Percentiles rank a stretch among this genome's conserved stretches.
Conservation (phyloP, 371 early-diverging fungal species). For the Rhizomucor pusillus region DNA sequence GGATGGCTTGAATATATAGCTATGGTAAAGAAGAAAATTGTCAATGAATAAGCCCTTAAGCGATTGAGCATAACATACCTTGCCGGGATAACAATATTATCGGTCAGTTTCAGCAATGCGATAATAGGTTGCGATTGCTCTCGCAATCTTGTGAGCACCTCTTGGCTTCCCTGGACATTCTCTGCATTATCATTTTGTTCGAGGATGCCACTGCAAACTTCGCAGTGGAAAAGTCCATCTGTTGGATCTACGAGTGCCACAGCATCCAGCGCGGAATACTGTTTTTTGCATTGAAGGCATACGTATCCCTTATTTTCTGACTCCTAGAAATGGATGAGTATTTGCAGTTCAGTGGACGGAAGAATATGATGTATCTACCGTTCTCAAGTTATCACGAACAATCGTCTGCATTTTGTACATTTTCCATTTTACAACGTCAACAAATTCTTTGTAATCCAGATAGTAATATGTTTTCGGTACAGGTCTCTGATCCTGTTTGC, state of each 20-base stretch:
- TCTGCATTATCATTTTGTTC: conserved; percentile 69
- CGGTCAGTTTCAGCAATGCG: conserved; percentile 79
- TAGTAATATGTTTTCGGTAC: conserved; percentile 80
- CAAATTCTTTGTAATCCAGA: conserved; percentile 90
- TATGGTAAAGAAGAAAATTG: conserved; percentile 7
- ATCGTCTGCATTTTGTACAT: conserved; percentile 82
- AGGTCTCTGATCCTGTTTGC: conserved; percentile 62
- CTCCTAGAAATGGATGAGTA: conserved; percentile 35
- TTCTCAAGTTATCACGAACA: conserved; percentile 69
- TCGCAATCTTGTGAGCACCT: conserved; percentile 53
- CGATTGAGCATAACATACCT: conserved; percentile 27
- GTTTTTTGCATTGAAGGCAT: conserved; percentile 60
- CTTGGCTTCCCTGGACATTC: conserved; percentile 50
- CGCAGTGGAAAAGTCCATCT: conserved; percentile 58
- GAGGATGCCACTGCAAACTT: conserved; percentile 57
- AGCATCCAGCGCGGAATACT: conserved; percentile 59
- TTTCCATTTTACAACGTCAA: conserved; percentile 90
- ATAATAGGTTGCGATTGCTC: conserved; percentile 82
- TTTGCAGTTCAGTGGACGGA: background rate
- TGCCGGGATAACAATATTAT: conserved; percentile 67
- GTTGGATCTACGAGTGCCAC: conserved; percentile 46
- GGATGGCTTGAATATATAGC: conserved; percentile 45
- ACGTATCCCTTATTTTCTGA: conserved; percentile 72
- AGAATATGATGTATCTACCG: conserved; percentile 30
- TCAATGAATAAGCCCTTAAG: background rate